These are phyloP conservation scores for Orbilia oligospora DNA, from an alignment of 2,329 filamentous ascomycete genomes.

Conservation along the genomic window DNA sequence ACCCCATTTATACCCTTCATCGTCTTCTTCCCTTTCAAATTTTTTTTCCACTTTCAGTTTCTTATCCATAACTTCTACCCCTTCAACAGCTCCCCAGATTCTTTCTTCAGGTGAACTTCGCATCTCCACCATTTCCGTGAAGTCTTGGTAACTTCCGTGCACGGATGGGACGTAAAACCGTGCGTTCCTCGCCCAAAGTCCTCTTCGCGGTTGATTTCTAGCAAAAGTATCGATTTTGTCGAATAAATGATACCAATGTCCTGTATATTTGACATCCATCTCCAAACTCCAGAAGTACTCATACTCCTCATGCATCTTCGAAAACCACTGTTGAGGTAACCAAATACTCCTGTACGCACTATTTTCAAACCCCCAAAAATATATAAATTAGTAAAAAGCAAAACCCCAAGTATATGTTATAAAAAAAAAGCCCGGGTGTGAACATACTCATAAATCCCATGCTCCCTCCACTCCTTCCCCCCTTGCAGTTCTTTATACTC, in stretches of 20 bases:
- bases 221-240: constrained; percentile 79
- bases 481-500: constrained; percentile 93
- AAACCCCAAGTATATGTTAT: neutral
- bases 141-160: constrained; percentile 85
- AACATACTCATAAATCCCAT: constrained; percentile 81
- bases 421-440: neutral
- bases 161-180: constrained; percentile 83
- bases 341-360: constrained; percentile 87
- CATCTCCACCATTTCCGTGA: constrained; percentile 77
- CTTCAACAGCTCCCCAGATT: constrained; percentile 83
- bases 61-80: constrained; percentile 73
- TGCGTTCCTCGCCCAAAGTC: constrained; percentile 83
- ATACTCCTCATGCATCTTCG: constrained; percentile 87
- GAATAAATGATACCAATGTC: constrained; percentile 84
- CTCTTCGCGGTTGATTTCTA: constrained; percentile 80
- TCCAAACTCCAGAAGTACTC: constrained; percentile 97
- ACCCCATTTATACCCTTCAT: constrained; percentile 83
- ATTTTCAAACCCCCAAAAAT: neutral
- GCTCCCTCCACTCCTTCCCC: constrained; percentile 75
- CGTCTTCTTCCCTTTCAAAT: constrained; percentile 80
- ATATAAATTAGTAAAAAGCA: neutral
- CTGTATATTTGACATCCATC: constrained; percentile 91
- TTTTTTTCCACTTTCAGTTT: constrained; percentile 84
- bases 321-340: constrained; percentile 96
- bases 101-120: constrained; percentile 71